Evolutionary conservation across 805 yeast species (phyloP).

Genomic region (Isabelozyma heimii): DNA sequence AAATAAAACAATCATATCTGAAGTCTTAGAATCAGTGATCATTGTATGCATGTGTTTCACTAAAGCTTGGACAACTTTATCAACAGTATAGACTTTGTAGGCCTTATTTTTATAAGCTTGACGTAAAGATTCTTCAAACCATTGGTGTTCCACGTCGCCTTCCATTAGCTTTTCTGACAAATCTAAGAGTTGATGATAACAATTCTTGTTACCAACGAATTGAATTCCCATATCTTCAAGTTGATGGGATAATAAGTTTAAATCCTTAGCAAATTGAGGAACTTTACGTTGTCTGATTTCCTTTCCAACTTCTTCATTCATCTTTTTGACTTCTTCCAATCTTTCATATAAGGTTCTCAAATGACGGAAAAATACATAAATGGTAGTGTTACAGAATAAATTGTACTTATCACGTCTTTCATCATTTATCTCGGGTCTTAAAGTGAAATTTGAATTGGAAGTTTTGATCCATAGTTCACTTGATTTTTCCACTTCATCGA

Average conservation of each 20-base stretch:
- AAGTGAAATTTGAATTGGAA: constrained; percentile 27
- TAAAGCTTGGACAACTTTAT: constrained; percentile 75
- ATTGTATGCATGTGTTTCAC: constrained; percentile 83
- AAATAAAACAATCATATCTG: constrained; percentile 77
- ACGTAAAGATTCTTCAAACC: constrained; percentile 93
- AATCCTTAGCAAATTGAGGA: constrained; percentile 81
- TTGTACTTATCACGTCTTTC: constrained; percentile 59
- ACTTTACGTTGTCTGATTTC: constrained; percentile 64
- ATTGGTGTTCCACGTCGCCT: constrained; percentile 88
- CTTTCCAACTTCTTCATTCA: constrained; percentile 66
- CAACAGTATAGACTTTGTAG: constrained; percentile 87
- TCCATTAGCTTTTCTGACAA: constrained; percentile 77
- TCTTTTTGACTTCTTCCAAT: constrained; percentile 68
- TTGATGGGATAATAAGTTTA: constrained; percentile 77
- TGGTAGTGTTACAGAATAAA: constrained; percentile 82
- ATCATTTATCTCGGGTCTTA: constrained; percentile 19
- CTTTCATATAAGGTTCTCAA: constrained; percentile 80
- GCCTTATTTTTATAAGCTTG: constrained; percentile 95
- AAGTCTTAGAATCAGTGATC: constrained; percentile 72
- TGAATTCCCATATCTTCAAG: constrained; percentile 77
- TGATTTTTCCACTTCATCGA: constrained; percentile 31
- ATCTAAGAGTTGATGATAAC: constrained; percentile 74
- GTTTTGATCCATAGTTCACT: constrained; percentile 45
- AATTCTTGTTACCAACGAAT: constrained; percentile 58
- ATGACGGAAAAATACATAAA: constrained; percentile 87